Evolutionary conservation across 1,139 yeast genomes (phyloP).

Genomic region (Blastobotrys proliferans): DNA sequence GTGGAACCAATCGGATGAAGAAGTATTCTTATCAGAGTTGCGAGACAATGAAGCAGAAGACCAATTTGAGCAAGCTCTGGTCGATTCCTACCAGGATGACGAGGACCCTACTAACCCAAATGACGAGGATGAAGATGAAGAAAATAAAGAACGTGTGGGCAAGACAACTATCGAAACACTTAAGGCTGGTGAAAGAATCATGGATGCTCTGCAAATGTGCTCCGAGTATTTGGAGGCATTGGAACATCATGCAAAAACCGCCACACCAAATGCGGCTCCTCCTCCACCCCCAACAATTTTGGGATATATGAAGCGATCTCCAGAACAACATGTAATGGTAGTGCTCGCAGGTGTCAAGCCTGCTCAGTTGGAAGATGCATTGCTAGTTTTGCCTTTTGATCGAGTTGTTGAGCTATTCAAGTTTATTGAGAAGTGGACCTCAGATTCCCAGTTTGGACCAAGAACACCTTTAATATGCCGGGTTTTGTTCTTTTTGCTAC

Average conservation of each 20-base stretch:
- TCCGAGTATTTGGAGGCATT: conserved; percentile 61
- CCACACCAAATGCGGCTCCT: conserved; percentile 46
- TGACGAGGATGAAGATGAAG: conserved; percentile 39
- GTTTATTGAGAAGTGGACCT: conserved; percentile 74
- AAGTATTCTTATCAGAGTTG: conserved; percentile 93
- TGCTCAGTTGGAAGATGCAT: conserved; percentile 87
- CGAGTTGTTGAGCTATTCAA: conserved; percentile 65
- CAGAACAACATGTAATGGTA: conserved; percentile 75
- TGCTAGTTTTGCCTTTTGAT: conserved; percentile 85
- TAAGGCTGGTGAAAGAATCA: conserved; percentile 89
- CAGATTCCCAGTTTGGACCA: neutral
- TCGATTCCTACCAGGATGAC: conserved; percentile 57
- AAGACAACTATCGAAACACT: conserved; percentile 87
- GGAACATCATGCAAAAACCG: conserved; percentile 46
- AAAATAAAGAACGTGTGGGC: conserved; percentile 58
- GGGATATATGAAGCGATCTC: conserved; percentile 63
- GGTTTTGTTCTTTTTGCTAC: conserved; percentile 67
- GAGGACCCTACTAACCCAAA: conserved; percentile 35
- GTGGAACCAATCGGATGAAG: conserved; percentile 92
- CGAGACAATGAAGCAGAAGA: conserved; percentile 94
- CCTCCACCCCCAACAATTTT: conserved; percentile 71
- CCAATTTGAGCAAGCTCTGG: conserved; percentile 70
- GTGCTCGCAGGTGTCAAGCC: conserved; percentile 67
- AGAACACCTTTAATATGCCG: conserved; percentile 63
- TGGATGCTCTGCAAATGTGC: conserved; percentile 90